Evolutionary conservation across 441 rosid genomes (phyloP), one percentile per base, ranked within the genome.

Genomic region (Erodium moschatum): DNA sequence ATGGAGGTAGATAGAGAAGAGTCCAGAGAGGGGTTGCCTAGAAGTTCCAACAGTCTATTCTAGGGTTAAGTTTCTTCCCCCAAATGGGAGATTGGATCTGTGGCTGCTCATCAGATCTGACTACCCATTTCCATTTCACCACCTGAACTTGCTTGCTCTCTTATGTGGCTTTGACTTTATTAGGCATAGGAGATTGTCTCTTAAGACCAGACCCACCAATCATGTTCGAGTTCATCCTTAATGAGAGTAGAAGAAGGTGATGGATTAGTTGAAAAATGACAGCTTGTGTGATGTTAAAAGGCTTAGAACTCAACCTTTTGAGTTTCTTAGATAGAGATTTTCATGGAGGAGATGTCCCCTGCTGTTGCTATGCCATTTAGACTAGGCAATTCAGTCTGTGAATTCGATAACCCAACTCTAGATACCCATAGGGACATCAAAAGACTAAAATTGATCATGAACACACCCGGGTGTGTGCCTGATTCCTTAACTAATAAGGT

Each of bases 281-380:
- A 77, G 82, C 78, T 65, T 78, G 69, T 76, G 76, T 80, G 73
- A 50, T 76, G 80, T 67, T 78, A 27, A 74, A 67, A 73, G 80
- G 78, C 69, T 73, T 76, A 73, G 79, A 64, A 77, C 79, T 77
- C 69, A 65, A 80, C 82, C 77, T 82, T 80, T 75, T 78, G 78
- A 72, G 50, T 81, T 71, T 62, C 71, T 67, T 18, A 61, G 82
- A 74, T 66, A 82, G 73, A 74, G 86, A 81, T 82, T 81, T 80
- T 73, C 82, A 88, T 81, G 88, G 85, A 83, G 85, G 88, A 79
- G 83, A 88, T 88, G 87, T 77, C 75, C 77, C 48, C 71, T 73
- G 75, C 81, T 70, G 84, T 80, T 67, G 73, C 70, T 20, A 78
- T 84, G 83, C 87, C 85, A 69, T 77, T 81, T 84, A 77, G 85